A percentile compares a stretch with the other conserved stretches of the same genome.
Conservation (phyloP, 352 stramenopile species). For the Elongisporangium anandrum region DNA sequence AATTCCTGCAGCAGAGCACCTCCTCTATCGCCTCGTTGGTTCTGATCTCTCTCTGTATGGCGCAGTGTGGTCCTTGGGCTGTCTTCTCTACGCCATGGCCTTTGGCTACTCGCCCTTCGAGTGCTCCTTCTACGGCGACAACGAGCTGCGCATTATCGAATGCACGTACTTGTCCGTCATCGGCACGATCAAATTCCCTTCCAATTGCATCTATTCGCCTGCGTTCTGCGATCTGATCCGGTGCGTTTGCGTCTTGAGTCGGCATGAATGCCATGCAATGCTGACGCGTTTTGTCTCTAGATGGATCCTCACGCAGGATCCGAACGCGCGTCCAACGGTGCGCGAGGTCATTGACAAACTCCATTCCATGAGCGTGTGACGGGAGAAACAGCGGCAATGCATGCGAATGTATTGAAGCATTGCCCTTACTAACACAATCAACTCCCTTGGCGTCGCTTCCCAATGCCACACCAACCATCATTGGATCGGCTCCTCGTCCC, state of each 20-base stretch:
- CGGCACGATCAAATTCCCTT: conserved; percentile 76
- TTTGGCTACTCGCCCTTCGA: conserved; percentile 90
- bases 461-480: background rate
- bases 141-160: conserved; percentile 65
- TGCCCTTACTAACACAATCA: background rate
- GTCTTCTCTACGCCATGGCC: conserved; percentile 83
- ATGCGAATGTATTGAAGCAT: no score
- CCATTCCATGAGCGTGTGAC: conserved; percentile 22
- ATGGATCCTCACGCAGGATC: conserved; percentile 69
- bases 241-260: conserved; percentile 14
- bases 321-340: conserved; percentile 39
- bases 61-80: conserved; percentile 86
- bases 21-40: background rate
- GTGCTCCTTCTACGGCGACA: conserved; percentile 73
- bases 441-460: background rate
- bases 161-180: conserved; percentile 87
- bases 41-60: background rate
- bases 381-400: no score
- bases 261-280: conserved; percentile 6
- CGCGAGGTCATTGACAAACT: conserved; percentile 67
- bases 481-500: background rate
- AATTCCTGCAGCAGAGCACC: background rate
- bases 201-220: conserved; percentile 45
- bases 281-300: conserved; percentile 20
- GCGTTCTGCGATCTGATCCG: conserved; percentile 71